Conservation (phyloP, 2,329 filamentous ascomycete species). For the Alternaria triticina region DNA sequence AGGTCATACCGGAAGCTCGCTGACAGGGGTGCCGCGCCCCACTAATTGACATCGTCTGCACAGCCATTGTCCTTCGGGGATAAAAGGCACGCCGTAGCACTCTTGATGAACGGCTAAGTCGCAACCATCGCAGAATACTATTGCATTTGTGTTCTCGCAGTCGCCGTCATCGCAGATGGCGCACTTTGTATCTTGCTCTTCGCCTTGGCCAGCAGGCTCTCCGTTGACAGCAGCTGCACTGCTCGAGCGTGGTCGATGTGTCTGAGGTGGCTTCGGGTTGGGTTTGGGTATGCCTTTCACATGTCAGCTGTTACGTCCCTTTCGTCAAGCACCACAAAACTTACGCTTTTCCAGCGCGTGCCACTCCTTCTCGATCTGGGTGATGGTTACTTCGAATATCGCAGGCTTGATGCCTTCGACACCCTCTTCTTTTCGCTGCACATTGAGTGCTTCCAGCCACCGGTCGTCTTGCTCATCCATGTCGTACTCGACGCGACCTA, state of each 20-base stretch:
- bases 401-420: constrained; percentile 88
- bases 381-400: constrained; percentile 96
- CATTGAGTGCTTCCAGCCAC: constrained; percentile 88
- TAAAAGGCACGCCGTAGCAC: constrained; percentile 98
- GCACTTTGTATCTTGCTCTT: constrained; percentile 97
- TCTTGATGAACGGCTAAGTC: constrained; percentile 98
- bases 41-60: constrained; percentile 97
- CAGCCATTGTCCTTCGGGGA: constrained; percentile 97
- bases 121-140: constrained; percentile 98
- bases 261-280: constrained; percentile 94
- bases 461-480: constrained; percentile 99
- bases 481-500: constrained; percentile 94
- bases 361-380: constrained; percentile 99
- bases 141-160: constrained; percentile 98
- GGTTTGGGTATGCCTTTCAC: constrained; percentile 79
- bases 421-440: constrained; percentile 73
- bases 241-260: constrained; percentile 88
- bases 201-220: constrained; percentile 78
- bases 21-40: constrained; percentile 83
- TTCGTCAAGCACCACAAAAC: constrained; percentile 5
- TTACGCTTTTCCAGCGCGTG: constrained; percentile 87
- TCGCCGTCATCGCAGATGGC: constrained; percentile 99
- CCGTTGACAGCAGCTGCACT: constrained; percentile 95
- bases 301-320: constrained; percentile 8
- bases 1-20: constrained; percentile 49